phyloP scores from a whole-genome alignment of 371 early-diverging fungal species.

The Mucor indicus region DNA sequence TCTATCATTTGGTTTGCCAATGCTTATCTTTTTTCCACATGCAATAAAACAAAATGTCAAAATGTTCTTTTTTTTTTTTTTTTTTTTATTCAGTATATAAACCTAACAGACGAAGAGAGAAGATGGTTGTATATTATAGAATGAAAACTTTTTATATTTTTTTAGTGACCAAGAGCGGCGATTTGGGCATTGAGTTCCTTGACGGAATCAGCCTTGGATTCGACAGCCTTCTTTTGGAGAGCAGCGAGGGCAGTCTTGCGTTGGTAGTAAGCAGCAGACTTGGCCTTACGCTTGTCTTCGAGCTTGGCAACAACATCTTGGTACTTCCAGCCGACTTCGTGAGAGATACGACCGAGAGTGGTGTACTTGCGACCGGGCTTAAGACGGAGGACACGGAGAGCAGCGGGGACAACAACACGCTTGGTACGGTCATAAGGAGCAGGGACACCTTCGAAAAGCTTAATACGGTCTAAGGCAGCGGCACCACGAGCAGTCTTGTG shows the following conservation, averaged over 20 bases:
- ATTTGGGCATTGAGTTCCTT: constrained; percentile 48
- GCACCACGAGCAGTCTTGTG: constrained; percentile 99
- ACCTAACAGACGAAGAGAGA: too few species aligned
- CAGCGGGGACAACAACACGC: constrained; percentile 96
- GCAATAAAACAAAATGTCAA: too few species aligned
- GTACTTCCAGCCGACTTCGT: constrained; percentile 99
- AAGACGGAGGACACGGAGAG: constrained; percentile 95
- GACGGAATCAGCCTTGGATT: constrained; percentile 45
- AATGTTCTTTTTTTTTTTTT: too few species aligned
- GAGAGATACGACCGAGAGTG: constrained; percentile 90
- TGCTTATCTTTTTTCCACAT: too few species aligned
- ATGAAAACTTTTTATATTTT: too few species aligned
- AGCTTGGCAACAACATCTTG: constrained; percentile 92
- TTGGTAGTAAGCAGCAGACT: constrained; percentile 89
- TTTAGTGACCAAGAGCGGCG: constrained; percentile 60
- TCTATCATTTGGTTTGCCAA: too few species aligned
- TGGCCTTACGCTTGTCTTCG: constrained; percentile 97
- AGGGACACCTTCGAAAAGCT: constrained; percentile 99
- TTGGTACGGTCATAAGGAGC: constrained; percentile 96
- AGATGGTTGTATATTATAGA: too few species aligned
- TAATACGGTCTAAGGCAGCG: constrained; percentile 95
- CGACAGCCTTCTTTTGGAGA: constrained; percentile 48
- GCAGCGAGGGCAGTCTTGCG: constrained; percentile 65
- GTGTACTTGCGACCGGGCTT: constrained; percentile 98
- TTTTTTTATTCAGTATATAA: too few species aligned